Conservation (phyloP, 768 basidiomycete genomes). For the Coprinopsis strossmayeri region DNA sequence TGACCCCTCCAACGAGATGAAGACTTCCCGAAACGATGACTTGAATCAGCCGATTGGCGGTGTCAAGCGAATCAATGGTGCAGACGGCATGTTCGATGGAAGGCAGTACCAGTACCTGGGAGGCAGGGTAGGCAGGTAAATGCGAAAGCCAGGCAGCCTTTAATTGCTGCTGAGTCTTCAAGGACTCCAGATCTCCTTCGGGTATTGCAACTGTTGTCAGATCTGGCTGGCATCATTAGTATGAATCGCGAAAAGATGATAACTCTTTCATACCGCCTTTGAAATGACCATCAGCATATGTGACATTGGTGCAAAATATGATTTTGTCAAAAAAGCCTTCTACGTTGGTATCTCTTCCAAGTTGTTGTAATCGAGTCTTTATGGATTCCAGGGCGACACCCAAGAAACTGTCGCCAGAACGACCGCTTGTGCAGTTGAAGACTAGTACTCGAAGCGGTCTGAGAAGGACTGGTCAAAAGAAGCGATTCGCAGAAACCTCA, state of each 20-base stretch:
- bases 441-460: constrained; percentile 53
- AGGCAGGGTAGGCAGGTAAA: constrained; percentile 51
- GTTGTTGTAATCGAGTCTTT: constrained; percentile 35
- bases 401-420: constrained; percentile 74
- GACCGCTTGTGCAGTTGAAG: constrained; percentile 93
- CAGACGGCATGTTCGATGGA: constrained; percentile 89
- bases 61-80: constrained; percentile 42
- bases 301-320: constrained; percentile 95
- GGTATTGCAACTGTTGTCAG: constrained; percentile 65
- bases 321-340: constrained; percentile 70
- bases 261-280: constrained; percentile 65
- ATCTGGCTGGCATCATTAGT: constrained; percentile 42
- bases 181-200: constrained; percentile 51
- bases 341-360: constrained; percentile 30
- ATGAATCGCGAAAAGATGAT: background rate
- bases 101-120: constrained; percentile 69
- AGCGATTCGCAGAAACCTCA: too few relatives aligned
- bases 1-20: constrained; percentile 89
- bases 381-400: constrained; percentile 48
- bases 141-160: constrained; percentile 66
- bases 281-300: constrained; percentile 81
- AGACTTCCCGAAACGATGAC: constrained; percentile 91
- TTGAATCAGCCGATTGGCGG: constrained; percentile 27
- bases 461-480: constrained; percentile 7
- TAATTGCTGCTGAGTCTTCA: constrained; percentile 74